Percentiles rank a stretch among this genome's conserved stretches.
phyloP scores from a whole-genome alignment of 1,139 yeast species.

The Fermentozyma sake region DNA sequence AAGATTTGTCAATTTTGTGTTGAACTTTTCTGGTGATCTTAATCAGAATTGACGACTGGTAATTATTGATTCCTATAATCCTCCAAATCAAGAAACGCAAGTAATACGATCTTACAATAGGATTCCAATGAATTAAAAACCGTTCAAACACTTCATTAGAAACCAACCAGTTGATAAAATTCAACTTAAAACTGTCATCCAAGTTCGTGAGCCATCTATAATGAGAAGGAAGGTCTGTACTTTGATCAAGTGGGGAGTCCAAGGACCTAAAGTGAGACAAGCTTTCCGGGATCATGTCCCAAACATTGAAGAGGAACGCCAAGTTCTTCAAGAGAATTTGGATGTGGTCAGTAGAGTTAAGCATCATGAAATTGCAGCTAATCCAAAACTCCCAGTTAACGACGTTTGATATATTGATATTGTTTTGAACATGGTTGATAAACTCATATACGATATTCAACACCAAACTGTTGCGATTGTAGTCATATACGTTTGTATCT shows the following conservation, averaged over 20 bases:
- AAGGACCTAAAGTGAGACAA: constrained; percentile 8
- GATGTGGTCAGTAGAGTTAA: constrained; percentile 54
- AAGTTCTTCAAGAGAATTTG: constrained; percentile 60
- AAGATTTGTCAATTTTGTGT: constrained; percentile 22
- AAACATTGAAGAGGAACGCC: constrained; percentile 65
- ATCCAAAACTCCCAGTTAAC: constrained; percentile 81
- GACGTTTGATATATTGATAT: constrained; percentile 8
- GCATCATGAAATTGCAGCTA: constrained; percentile 53
- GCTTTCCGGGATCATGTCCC: constrained; percentile 63
- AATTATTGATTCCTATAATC: constrained; percentile 46
- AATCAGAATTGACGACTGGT: constrained; percentile 32
- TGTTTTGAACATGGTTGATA: constrained; percentile 32
- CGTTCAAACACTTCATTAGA: constrained; percentile 45
- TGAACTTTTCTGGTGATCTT: constrained; percentile 29
- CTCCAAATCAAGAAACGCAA: constrained; percentile 68
- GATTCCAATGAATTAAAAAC: constrained; percentile 75
- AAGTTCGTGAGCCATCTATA: constrained; percentile 32
- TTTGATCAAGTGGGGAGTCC: constrained; percentile 2
- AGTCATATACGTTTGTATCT: constrained; percentile 43
- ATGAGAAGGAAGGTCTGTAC: constrained; percentile 4
- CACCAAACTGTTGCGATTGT: constrained; percentile 38
- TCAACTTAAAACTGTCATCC: constrained; percentile 38
- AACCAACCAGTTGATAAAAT: constrained; percentile 53
- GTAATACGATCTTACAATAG: constrained; percentile 68
- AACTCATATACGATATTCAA: constrained; percentile 46